Base-by-base conservation (phyloP, 805 yeast species). In the Yamadazyma paraphyllophila region DNA sequence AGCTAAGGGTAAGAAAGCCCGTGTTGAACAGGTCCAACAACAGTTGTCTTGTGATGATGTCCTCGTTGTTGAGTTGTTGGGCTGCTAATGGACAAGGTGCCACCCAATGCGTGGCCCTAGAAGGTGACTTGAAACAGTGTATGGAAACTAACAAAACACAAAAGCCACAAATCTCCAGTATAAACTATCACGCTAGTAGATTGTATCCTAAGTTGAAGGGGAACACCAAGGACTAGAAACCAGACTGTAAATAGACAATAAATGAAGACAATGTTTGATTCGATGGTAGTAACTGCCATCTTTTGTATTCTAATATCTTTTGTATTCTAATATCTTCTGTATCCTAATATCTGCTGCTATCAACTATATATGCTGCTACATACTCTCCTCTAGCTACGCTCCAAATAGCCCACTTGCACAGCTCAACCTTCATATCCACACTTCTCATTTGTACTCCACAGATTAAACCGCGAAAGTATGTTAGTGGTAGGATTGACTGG, bases 401-500 rank as follows among this genome's bases (percentile, higher is more conserved):
- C n/a, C n/a, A n/a, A n/a, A n/a, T n/a, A n/a, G n/a, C n/a, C n/a
- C n/a, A n/a, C n/a, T n/a, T n/a, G n/a, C n/a, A n/a, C n/a, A n/a
- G n/a, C n/a, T n/a, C n/a, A n/a, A n/a, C 24, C 24, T 20, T 6
- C 6, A 4, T 20, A 20, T 20, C 24, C 24, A 20, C 24, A 20
- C 24, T 20, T 20, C 3, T 20, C 24, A 4, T n/a, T n/a, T n/a
- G n/a, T 6, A 20, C 24, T 20, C 24, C 24, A 20, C 24, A 20
- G 3, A 20, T n/a, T n/a, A 20, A 20, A 20, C 24, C 24, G 24
- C 24, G 24, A 20, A 20, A 20, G 24, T 17, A 92, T 94, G 99
- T 76, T 94, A 37, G 76, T 94, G 27, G 77, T 94, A 5, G 99
- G 99, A 1, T 76, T 94, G n/a, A 94, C 99, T 0, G 99, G 99